Base-by-base conservation (phyloP, 441 rosid genomes). In the Daphne laureola region DNA sequence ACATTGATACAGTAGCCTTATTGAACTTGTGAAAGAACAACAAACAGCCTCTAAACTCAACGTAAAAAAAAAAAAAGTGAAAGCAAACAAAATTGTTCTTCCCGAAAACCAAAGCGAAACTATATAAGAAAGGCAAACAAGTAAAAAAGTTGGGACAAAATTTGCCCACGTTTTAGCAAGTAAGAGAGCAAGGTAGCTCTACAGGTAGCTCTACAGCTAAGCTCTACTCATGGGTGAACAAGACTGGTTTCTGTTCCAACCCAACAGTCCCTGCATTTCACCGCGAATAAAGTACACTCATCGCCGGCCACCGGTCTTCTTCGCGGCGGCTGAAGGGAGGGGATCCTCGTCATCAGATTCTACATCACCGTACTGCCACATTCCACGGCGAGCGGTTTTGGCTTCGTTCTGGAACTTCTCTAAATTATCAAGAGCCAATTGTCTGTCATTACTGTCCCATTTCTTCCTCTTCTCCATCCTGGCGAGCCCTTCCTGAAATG, bases 291-390 rank as follows among this genome's bases (percentile, higher is more conserved):
- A 31, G 17, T 36, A 38, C 51, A 47, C 9, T 80, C 68, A 76
- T 14, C 87, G 79, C 35, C 88, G 84, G 35, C 88, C 87, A 12
- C 77, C 86, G 11, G 74, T 59, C 68, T 85, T 85, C 61, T 77
- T 78, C 8, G 54, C 55, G 5, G 55, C 55, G 41, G 57, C 80
- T 42, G 82, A 84, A 17, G 86, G 86, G 16, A 45, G 78, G 13
- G 57, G 53, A 47, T 89, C 98, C 79, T 93, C 98, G 15, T 93
- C 98, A 42, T 93, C 98, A 1, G 98, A 93, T 58, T 87, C 68
- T n/a, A 89, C 65, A 69, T 93, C 98, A 45, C 98, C 98, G 4
- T 93, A 87, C 65, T 75, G 74, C 98, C 98, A 93, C 58, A 93
- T 90, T 49, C 93, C 88, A 0, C 68, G 68, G 76, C 99, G 77